These are phyloP conservation scores for Colletotrichum zoysiae DNA, from an alignment of 2,329 filamentous ascomycete genomes.

Conservation along the genomic window DNA sequence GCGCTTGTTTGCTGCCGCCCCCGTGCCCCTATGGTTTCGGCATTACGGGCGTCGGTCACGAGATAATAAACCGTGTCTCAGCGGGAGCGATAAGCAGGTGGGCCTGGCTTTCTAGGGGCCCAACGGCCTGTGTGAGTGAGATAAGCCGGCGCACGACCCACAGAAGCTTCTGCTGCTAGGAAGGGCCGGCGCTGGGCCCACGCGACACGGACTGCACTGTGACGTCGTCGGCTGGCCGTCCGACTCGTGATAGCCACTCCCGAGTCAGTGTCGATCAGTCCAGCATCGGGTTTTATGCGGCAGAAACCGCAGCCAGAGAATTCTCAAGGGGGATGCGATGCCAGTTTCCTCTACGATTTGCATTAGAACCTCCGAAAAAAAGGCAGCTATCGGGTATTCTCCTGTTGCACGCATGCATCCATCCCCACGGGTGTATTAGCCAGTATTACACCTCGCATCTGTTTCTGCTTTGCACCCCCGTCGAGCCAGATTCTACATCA, in stretches of 20 bases:
- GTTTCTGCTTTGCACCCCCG: background rate
- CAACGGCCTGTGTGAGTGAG: background rate
- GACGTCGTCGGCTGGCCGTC: slow-evolving; percentile 30
- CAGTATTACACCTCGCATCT: background rate
- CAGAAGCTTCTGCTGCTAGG: slow-evolving; percentile 4
- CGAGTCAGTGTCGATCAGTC: background rate
- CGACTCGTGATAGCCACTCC: background rate
- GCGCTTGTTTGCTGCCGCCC: background rate
- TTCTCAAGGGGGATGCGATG: background rate
- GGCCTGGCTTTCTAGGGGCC: background rate
- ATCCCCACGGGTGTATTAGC: background rate
- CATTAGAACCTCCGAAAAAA: background rate
- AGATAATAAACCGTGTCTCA: slow-evolving; percentile 34
- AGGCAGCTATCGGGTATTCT: background rate
- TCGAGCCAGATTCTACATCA: background rate
- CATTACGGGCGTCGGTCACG: slow-evolving; percentile 36
- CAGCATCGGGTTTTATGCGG: background rate
- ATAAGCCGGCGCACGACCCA: background rate
- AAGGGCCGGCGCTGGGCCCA: slow-evolving; percentile 16
- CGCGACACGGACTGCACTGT: slow-evolving; percentile 26
- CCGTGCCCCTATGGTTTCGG: background rate
- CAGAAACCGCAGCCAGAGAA: background rate
- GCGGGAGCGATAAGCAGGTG: background rate
- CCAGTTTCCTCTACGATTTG: background rate
- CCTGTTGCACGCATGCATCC: no score